Evolutionary conservation across 2,329 filamentous ascomycete species (phyloP).

Genomic region (Hypoxylon sp.): DNA sequence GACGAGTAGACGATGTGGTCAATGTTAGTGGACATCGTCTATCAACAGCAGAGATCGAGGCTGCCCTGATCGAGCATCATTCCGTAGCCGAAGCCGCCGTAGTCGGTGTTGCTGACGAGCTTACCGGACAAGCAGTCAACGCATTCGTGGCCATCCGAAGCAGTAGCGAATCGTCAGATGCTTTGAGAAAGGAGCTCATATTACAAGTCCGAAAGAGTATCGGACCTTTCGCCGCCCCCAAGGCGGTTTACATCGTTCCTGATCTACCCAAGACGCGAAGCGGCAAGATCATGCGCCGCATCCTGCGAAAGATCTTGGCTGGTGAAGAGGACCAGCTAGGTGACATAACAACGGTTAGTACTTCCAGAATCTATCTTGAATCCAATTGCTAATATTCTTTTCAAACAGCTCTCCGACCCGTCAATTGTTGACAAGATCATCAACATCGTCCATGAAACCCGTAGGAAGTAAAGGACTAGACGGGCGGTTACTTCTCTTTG

Average conservation of each 20-base stretch:
- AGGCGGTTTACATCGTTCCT: slow-evolving; percentile 88
- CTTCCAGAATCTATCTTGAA: slow-evolving; percentile 4
- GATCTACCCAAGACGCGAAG: slow-evolving; percentile 97
- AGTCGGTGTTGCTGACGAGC: slow-evolving; percentile 89
- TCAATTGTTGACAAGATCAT: slow-evolving; percentile 91
- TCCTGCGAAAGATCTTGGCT: slow-evolving; percentile 95
- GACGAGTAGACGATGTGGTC: slow-evolving; percentile 97
- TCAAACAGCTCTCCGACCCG: slow-evolving; percentile 82
- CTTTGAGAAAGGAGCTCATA: slow-evolving; percentile 90
- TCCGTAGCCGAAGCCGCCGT: slow-evolving; percentile 93
- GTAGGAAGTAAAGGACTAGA: slow-evolving; percentile 56
- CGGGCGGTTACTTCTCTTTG: slow-evolving; percentile 8
- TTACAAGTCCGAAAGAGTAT: slow-evolving; percentile 97
- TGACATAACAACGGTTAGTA: slow-evolving; percentile 86
- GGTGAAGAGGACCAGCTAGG: slow-evolving; percentile 97
- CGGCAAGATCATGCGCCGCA: slow-evolving; percentile 98
- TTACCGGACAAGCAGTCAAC: slow-evolving; percentile 96
- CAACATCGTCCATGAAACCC: slow-evolving; percentile 72
- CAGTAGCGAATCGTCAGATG: slow-evolving; percentile 76
- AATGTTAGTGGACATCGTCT: slow-evolving; percentile 97
- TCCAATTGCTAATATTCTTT: slow-evolving; percentile 10
- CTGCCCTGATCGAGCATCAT: slow-evolving; percentile 90
- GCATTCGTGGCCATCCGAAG: slow-evolving; percentile 96
- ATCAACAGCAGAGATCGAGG: slow-evolving; percentile 97
- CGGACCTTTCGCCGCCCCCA: slow-evolving; percentile 95